These are phyloP conservation scores for Boletus insuetus DNA, from an alignment of 768 basidiomycete genomes.

Conservation along the genomic window DNA sequence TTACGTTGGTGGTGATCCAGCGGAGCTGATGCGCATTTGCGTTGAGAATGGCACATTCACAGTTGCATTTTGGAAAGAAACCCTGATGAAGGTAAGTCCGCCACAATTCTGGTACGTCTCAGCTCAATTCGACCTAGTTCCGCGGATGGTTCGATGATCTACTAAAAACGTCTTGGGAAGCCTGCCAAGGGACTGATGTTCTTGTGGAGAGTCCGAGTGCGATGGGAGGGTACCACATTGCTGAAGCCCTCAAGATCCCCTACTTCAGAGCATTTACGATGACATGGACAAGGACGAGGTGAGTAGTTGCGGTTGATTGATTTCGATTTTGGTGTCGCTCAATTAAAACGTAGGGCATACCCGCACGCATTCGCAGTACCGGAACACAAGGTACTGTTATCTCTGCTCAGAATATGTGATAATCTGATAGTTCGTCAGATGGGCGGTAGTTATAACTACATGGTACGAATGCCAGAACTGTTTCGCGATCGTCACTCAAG, in stretches of 20 bases:
- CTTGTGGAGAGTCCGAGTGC: constrained; percentile 95
- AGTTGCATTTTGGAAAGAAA: constrained; percentile 91
- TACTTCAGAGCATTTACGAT: constrained; percentile 97
- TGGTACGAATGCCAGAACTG: constrained; percentile 52
- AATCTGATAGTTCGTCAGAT: constrained; percentile 50
- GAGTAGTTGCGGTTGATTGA: background rate
- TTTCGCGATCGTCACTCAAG: constrained; percentile 1
- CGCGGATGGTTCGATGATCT: constrained; percentile 98
- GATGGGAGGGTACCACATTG: constrained; percentile 97
- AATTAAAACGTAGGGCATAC: constrained; percentile 61
- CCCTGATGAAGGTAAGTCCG: constrained; percentile 69
- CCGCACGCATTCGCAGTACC: constrained; percentile 98
- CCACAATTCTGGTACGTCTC: background rate
- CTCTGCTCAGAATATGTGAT: background rate
- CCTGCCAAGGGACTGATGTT: constrained; percentile 92
- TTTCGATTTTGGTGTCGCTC: background rate
- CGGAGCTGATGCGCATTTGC: constrained; percentile 96
- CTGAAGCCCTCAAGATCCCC: constrained; percentile 89
- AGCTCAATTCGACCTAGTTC: constrained; percentile 53
- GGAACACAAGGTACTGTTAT: constrained; percentile 71
- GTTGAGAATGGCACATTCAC: constrained; percentile 98
- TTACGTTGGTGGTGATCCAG: constrained; percentile 94
- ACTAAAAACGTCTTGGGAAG: constrained; percentile 92
- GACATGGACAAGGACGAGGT: constrained; percentile 96
- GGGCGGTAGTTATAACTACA: constrained; percentile 98